Base-by-base conservation (phyloP, 2,329 filamentous ascomycete species). In the Lecanicillium sp. region DNA sequence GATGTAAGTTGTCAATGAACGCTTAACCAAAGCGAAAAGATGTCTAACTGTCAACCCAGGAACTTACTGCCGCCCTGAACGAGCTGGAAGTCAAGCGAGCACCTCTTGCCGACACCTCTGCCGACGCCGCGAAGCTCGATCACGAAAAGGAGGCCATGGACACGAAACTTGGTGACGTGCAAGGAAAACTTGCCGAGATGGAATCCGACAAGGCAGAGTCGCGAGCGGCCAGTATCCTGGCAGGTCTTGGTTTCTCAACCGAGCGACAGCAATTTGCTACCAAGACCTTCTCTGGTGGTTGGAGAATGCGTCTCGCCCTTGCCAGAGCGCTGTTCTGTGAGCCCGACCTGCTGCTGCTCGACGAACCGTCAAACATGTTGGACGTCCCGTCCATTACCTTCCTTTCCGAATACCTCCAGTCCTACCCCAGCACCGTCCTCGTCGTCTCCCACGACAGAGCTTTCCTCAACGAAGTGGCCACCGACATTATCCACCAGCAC, bases 361-460 rank as follows among this genome's bases (percentile, higher is more conserved):
- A 98, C 70, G 92, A 98, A 79, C 92, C 92, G 67, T 97, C 90
- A 40, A 97, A 97, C 80, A 97, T 97, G 90, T 88, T 98, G 87
- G 92, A 97, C 66, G 92, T 98, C 42, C 92, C 92, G n/a, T 97
- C 92, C 17, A 97, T 98, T 57, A 94, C 92, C 41, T 98, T 97
- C 77, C 76, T 98, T 59, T 85, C 90, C 34, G 90, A 89, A 56
- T 98, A 98, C 58, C 82, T 98, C 8, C 89, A 96, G 61, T 72
- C 71, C 35, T 98, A 98, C 58, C 90, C 90, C 29, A 95, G 87
- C 63, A 97, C 92, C 2, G 81, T 98, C 19, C 73, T 98, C 12
- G 90, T 98, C 39, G 92, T 98, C 48, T 95, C 87, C 62, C 92
- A 98, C 84, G 92, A 98, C 77, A 81, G 92, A 74, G 89, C 92